Conservation (phyloP, 2,329 filamentous ascomycete genomes). For the Immersiporthe knoxdaviesiana region DNA sequence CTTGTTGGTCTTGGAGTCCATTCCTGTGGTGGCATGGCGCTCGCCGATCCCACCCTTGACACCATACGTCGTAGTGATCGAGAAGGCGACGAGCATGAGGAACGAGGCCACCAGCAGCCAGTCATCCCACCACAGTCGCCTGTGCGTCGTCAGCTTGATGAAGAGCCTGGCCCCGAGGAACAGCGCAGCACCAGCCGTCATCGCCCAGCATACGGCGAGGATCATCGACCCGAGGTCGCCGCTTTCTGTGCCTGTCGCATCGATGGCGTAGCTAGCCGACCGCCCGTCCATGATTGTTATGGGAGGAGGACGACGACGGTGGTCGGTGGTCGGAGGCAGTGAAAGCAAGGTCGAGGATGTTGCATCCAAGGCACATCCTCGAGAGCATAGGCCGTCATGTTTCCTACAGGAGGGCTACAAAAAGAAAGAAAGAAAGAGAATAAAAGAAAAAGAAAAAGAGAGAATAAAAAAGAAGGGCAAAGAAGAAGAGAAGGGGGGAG, state of each 20-base stretch:
- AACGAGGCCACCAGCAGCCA: slow-evolving; percentile 13
- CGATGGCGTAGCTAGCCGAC: not conserved
- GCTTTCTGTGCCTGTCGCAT: not conserved
- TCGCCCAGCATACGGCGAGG: slow-evolving; percentile 8
- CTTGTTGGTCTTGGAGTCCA: not conserved
- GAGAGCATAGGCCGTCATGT: not conserved
- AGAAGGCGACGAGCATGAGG: slow-evolving; percentile 11
- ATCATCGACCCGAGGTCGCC: slow-evolving; percentile 6
- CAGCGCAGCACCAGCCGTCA: not conserved
- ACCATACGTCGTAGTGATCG: not conserved
- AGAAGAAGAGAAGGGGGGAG: not conserved
- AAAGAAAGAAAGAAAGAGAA: too few species aligned
- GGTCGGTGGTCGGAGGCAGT: not conserved
- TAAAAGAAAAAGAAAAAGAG: too few species aligned
- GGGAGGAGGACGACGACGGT: not conserved
- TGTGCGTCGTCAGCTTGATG: slow-evolving; percentile 5
- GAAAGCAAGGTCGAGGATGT: not conserved
- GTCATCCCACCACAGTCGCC: slow-evolving; percentile 16
- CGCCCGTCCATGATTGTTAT: not conserved
- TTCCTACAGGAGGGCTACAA: not conserved
- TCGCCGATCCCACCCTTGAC: not conserved
- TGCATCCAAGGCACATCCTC: not conserved
- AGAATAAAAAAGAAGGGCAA: too few species aligned
- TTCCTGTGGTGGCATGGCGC: not conserved
- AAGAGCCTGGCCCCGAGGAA: slow-evolving; percentile 2